Evolutionary conservation across 768 basidiomycete genomes (phyloP), one percentile per base, ranked within the genome.

Genomic region (Podaxis carcinomalis): DNA sequence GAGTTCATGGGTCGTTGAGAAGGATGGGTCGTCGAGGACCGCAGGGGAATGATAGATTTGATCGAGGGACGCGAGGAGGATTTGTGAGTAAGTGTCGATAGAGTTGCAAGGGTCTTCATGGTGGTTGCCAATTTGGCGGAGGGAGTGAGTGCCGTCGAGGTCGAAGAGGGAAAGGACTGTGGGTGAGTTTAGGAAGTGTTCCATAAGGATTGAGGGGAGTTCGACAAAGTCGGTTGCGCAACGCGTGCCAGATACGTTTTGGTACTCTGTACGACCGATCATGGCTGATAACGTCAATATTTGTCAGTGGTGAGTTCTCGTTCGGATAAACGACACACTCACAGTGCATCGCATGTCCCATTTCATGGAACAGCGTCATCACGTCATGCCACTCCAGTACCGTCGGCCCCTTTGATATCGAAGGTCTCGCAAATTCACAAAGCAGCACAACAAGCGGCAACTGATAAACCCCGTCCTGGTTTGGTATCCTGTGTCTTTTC

Each of bases 261-360:
- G 96, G 69, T 96, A 97, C 68, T 95, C 95, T 6, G 95, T 98
- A 50, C 92, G 83, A 47, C 96, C 96, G 63, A 98, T 89, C 97
- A 99, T 99, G 0, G 97, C 96, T 98, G 66, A 11, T 27, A 32
- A 47, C 36, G 49, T 19, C 16, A 35, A 46, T n/a, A 37, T 56
- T 39, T 1, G 35, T 61, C n/a, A 49, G 32, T 16, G 49, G 64
- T 36, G 57, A 51, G 51, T 19, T 3, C 27, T 10, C 27, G 16
- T 27, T 36, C 57, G 55, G 54, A 51, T 21, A 55, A 46, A 50
- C 40, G 28, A 57, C 42, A 49, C 28, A 80, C 94, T 80, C 68
- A 98, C 97, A 99, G 71, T 99, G 97, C 85, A 99, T 94, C 10
- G 97, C 97, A 75, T 99, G 97, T 0, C 97, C 97, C 94, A 98